Base-by-base conservation (phyloP, 495 filamentous ascomycete species). In the Tuber borchii region DNA sequence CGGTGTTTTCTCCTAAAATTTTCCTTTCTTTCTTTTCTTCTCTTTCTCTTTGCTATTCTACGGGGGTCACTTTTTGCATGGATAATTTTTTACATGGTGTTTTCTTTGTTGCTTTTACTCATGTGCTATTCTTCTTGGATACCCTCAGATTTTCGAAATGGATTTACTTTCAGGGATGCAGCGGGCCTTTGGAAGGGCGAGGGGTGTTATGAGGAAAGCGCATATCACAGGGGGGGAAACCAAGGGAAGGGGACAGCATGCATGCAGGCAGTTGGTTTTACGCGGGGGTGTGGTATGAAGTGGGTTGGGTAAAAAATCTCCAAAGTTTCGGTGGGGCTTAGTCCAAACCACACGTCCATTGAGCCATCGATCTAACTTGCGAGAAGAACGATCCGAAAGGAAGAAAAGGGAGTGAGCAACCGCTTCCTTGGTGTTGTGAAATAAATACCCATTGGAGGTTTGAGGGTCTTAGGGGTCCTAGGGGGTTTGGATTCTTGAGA, bases 71-170 rank as follows among this genome's bases (percentile, higher is more conserved):
- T 77, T 44, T 44, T 51, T 75, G 70, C 78, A 79, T 79, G 78
- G 79, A 71, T 79, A 79, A 79, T 79, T 79, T 61, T 65, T 75
- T 75, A 73, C 70, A 79, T 75, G 78, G 78, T 79, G 78, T 79
- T 79, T n/a, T 46, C 1, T 75, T 70, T 56, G 37, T 76, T 79
- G 72, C 61, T 68, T 73, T 65, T 68, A 17, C 14, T 65, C 56
- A 46, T 78, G 69, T 75, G 44, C 37, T 76, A 48, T 71, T 72
- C 71, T 78, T 73, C 76, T 72, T 70, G 77, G 73, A 73, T 79
- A 72, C 78, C 74, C 46, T 78, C 73, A 73, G 71, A 76, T 78
- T 78, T 56, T 72, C 69, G 45, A 77, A 68, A 37, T 44, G 46
- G 77, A 31, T 71, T 71, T 75, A 65, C 72, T 75, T 79, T 76